Evolutionary conservation across 768 basidiomycete genomes (phyloP).

Genomic region (Russula sp.): DNA sequence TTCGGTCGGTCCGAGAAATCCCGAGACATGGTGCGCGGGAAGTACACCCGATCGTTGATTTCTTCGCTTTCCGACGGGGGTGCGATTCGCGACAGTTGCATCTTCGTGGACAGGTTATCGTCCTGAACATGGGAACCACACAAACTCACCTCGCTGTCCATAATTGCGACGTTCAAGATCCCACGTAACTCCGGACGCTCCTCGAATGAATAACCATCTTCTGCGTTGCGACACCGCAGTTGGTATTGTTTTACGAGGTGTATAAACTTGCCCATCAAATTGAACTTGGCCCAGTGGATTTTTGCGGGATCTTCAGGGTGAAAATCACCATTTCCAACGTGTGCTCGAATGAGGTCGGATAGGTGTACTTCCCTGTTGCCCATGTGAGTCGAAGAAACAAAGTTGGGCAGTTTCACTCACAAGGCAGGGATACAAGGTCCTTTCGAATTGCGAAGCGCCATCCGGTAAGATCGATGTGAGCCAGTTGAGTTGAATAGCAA

Average conservation of each 20-base stretch:
- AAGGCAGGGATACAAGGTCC: constrained; percentile 84
- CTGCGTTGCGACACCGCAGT: constrained; percentile 52
- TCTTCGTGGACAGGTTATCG: constrained; percentile 35
- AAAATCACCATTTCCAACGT: constrained; percentile 78
- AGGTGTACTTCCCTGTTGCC: constrained; percentile 76
- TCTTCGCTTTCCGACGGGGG: constrained; percentile 41
- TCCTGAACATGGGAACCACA: not conserved
- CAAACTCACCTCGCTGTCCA: constrained; percentile 59
- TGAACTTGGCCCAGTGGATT: constrained; percentile 96
- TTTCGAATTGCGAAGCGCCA: constrained; percentile 80
- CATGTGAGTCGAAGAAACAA: constrained; percentile 16
- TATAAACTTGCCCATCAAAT: constrained; percentile 85
- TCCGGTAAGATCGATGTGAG: constrained; percentile 85
- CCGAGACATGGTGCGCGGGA: constrained; percentile 25
- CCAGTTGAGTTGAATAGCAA: constrained; percentile 76
- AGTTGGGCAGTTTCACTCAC: constrained; percentile 34
- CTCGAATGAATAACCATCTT: constrained; percentile 52
- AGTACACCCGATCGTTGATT: constrained; percentile 30
- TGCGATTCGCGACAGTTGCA: constrained; percentile 61
- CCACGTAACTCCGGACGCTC: constrained; percentile 49
- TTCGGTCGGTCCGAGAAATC: constrained; percentile 25
- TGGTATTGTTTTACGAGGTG: constrained; percentile 74
- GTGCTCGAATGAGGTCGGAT: constrained; percentile 80
- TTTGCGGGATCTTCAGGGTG: constrained; percentile 56
- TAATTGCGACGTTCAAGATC: constrained; percentile 53